A percentile compares a stretch with the other conserved stretches of the same genome.
Conservation (phyloP, 768 basidiomycete genomes). For the Lactarius quietus region DNA sequence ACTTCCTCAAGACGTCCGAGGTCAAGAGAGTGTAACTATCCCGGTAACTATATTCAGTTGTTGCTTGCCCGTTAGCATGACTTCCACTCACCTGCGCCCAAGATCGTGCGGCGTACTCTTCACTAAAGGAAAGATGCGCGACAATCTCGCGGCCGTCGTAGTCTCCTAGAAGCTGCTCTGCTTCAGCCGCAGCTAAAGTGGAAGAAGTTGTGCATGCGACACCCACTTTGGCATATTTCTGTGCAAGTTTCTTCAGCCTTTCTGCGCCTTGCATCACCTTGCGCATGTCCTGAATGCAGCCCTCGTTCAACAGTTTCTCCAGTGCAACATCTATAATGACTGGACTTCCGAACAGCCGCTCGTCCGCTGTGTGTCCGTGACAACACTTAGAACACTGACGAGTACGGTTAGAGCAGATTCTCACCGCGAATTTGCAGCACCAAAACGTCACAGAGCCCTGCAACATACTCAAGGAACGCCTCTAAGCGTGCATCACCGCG, state of each 20-base stretch:
- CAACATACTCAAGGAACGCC: slow-evolving; percentile 19
- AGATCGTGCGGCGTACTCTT: slow-evolving; percentile 19
- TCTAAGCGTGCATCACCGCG: slow-evolving; percentile 7
- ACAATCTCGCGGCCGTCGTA: slow-evolving; percentile 5
- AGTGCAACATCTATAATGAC: not conserved
- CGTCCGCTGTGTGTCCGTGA: slow-evolving; percentile 4
- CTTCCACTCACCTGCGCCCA: slow-evolving; percentile 17
- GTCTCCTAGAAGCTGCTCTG: not conserved
- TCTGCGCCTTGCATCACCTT: slow-evolving; percentile 1
- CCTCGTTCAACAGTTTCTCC: slow-evolving; percentile 3
- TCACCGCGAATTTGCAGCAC: slow-evolving; percentile 11
- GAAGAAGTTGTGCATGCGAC: not conserved
- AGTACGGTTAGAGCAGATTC: not conserved
- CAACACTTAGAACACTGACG: not conserved
- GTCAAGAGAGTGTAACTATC: slow-evolving; percentile 13
- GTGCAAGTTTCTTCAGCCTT: slow-evolving; percentile 12
- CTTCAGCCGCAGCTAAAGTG: slow-evolving; percentile 3
- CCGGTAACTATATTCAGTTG: not conserved
- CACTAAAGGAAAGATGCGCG: slow-evolving; percentile 8
- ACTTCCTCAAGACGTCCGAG: not conserved
- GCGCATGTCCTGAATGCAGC: slow-evolving; percentile 17
- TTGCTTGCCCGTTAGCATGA: not conserved
- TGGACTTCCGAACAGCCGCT: slow-evolving; percentile 8
- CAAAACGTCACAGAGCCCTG: slow-evolving; percentile 15
- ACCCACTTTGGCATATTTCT: slow-evolving; percentile 15